Base-by-base conservation (phyloP, 331 rosid genomes). In the Stylosanthes scabra region DNA sequence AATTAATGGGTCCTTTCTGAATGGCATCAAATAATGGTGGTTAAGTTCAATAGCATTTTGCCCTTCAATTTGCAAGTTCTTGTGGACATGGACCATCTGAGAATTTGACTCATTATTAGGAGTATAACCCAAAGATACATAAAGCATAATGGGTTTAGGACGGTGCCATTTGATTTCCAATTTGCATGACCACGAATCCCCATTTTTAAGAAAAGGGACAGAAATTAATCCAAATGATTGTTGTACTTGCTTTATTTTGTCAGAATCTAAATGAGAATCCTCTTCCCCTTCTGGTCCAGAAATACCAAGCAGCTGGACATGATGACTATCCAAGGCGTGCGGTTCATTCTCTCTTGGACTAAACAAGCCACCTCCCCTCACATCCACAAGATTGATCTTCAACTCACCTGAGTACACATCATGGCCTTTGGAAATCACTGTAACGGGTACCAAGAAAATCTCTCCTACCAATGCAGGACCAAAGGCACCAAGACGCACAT, bases 331-430 rank as follows among this genome's bases (percentile, higher is more conserved):
- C 68, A 39, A 7, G 64, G 92, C 80, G 27, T 74, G 13, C 16
- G 81, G 69, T 77, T 91, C 96, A 14, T 88, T 60, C 64, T 90
- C 99, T 81, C 96, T 92, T 8, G 97, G 99, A 84, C 99, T 91
- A 88, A 84, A 90, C 83, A 95, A 87, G 56, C 93, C 96, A 77
- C 93, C 97, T 41, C 99, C 97, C 78, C 78, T 85, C 14, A 91
- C 96, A 87, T 94, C 99, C 79, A 91, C 97, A 65, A 94, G 87
- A 86, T 94, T 94, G 84, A 94, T 94, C 88, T 94, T 94, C 84
- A 94, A 83, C 74, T 91, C 99, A 15, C 97, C 99, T 15, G 88
- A 83, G 79, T 82, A 78, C 78, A 94, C 86, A 51, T 73, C 87
- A 79, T 90, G 97, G 55, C 93, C 99, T 78, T 76, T 85, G 80